Conservation (phyloP, 257 asterid genomes). For the Craterostigma plantagineum region DNA sequence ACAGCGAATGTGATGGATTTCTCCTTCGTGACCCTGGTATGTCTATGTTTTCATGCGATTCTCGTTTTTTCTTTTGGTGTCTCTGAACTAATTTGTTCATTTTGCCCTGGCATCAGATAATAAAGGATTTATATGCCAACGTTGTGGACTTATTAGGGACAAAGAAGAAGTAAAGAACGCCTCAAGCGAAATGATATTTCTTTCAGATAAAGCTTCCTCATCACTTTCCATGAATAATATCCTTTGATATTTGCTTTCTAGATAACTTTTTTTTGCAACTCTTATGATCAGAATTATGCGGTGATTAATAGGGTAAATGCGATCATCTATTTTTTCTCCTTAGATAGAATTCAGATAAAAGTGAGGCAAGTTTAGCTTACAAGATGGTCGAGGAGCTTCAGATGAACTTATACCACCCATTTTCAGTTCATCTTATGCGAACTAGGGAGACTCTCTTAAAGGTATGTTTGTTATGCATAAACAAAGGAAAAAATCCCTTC, state of each 20-base stretch:
- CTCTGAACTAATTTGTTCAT: background rate
- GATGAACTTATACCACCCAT: slow-evolving; percentile 36
- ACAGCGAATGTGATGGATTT: slow-evolving; percentile 47
- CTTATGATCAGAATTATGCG: background rate
- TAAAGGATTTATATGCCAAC: slow-evolving; percentile 65
- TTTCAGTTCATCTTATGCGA: slow-evolving; percentile 57
- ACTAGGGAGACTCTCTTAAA: slow-evolving; percentile 67
- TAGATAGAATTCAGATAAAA: slow-evolving; percentile 28
- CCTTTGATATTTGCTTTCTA: slow-evolving; percentile 21
- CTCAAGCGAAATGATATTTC: slow-evolving; percentile 24
- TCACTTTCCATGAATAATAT: slow-evolving; percentile 46
- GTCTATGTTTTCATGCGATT: background rate
- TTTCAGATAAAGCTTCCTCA: slow-evolving; percentile 40
- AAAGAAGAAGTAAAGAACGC: slow-evolving; percentile 45
- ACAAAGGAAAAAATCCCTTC: too few relatives aligned
- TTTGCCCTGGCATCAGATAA: slow-evolving; percentile 27
- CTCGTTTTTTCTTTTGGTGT: slow-evolving; percentile 4
- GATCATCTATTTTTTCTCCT: slow-evolving; percentile 7
- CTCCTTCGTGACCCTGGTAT: slow-evolving; percentile 57
- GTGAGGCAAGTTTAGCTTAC: slow-evolving; percentile 31
- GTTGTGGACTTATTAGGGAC: slow-evolving; percentile 67
- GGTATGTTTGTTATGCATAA: slow-evolving; percentile 24
- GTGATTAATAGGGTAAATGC: background rate
- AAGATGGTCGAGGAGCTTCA: slow-evolving; percentile 54
- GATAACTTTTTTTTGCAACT: background rate